Base-by-base conservation (phyloP, 202 grass and related monocot species). In the Dendrocalamus latiflorus region DNA sequence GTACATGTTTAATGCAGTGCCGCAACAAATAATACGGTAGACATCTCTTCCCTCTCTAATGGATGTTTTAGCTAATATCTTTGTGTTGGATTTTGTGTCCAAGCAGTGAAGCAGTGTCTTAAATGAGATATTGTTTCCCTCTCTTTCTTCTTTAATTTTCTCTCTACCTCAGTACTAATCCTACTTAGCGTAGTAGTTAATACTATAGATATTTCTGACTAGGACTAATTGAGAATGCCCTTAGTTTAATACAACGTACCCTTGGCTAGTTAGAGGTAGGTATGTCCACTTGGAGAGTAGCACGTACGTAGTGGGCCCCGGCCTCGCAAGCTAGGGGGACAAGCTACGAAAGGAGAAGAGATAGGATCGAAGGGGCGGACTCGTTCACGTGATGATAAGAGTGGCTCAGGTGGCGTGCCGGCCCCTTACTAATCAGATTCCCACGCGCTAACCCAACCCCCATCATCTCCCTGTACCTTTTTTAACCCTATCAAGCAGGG, bases 391-490 rank as follows among this genome's bases (percentile, higher is more conserved):
- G 83, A 97, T 97, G 91, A 97, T 97, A 87, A 42, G 83, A 63
- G 76, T 75, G 76, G 81, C 70, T 91, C 93, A 83, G 81, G 87
- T 95, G 93, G 93, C 93, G 90, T 96, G 91, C 93, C 88, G 65
- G 63, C 34, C 70, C 70, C 41, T 89, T 61, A 88, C 87, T 91
- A 93, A 97, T 86, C 83, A 91, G 93, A 93, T 97, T 97, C 91
- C 86, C 94, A 93, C 84, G 89, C 91, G 78, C 81, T 89, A 87
- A 93, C 86, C 83, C 73, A 81, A 75, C 85, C 76, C 68, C 62
- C 56, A 83, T 83, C 69, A 74, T 82, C 79, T 34, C 30, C 80
- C 18, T 0, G 15, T 3, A 1, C 43, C 70, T 74, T 83, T n/a
- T 74, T 20, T 28, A 83, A 42, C 70, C 57, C 43, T 42, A 20